phyloP scores from a whole-genome alignment of 192 early-diverging fungal genomes.

The Dispira simplex region DNA sequence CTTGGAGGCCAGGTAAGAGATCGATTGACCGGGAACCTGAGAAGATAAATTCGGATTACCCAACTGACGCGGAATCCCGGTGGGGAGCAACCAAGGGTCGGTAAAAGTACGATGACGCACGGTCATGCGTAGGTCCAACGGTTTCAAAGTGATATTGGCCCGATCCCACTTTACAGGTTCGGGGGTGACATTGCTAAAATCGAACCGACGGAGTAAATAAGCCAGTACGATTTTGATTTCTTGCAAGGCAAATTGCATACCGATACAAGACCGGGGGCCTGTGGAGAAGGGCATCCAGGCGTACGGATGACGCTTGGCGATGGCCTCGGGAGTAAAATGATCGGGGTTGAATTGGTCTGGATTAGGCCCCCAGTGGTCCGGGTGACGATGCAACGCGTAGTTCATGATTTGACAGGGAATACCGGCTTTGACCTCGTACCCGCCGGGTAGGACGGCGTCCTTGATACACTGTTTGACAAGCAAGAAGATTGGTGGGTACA shows the following conservation, averaged over 20 bases:
- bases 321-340: slow-evolving; percentile 30
- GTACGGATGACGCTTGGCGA: slow-evolving; percentile 24
- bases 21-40: slow-evolving; percentile 1
- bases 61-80: not conserved
- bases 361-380: slow-evolving; percentile 20
- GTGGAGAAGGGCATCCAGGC: slow-evolving; percentile 38
- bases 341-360: slow-evolving; percentile 36
- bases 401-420: slow-evolving; percentile 14
- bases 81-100: slow-evolving; percentile 8
- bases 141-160: slow-evolving; percentile 17
- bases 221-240: slow-evolving; percentile 39
- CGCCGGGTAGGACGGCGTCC: slow-evolving; percentile 29
- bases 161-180: slow-evolving; percentile 16
- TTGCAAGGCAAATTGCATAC: slow-evolving; percentile 38
- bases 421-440: slow-evolving; percentile 19
- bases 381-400: slow-evolving; percentile 28
- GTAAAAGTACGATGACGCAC: slow-evolving; percentile 8
- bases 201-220: slow-evolving; percentile 27
- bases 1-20: not conserved
- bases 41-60: not conserved
- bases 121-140: slow-evolving; percentile 18
- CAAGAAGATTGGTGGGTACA: slow-evolving; percentile 29
- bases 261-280: slow-evolving; percentile 36
- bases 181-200: slow-evolving; percentile 19
- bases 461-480: slow-evolving; percentile 21